A percentile compares a stretch with the other conserved stretches of the same genome.
phyloP scores from a whole-genome alignment of 1,284 basidiomycete genomes.

The Tausonia pullulans region DNA sequence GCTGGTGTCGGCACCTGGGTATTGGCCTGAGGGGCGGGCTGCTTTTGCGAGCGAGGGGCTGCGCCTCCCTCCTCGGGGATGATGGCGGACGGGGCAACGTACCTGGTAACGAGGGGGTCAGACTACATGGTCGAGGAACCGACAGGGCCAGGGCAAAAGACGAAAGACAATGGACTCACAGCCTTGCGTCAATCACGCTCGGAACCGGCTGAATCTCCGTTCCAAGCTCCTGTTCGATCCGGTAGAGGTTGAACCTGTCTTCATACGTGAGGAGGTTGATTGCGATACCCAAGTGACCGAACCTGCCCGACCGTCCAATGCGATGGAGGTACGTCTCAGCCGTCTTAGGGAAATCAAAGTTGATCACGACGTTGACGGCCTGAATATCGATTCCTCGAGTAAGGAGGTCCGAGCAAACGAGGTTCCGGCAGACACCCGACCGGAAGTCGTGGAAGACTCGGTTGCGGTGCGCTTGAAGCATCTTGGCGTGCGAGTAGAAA shows the following conservation, averaged over 20 bases:
- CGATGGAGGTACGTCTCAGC: slow-evolving; percentile 96
- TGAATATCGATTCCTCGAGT: slow-evolving; percentile 99
- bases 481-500: slow-evolving; percentile 99
- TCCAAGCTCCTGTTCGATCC: slow-evolving; percentile 95
- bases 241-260: slow-evolving; percentile 93
- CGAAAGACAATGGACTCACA: slow-evolving; percentile 28
- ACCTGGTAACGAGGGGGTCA: slow-evolving; percentile 28
- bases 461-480: slow-evolving; percentile 97
- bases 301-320: slow-evolving; percentile 93
- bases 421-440: slow-evolving; percentile 92
- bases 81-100: slow-evolving; percentile 51
- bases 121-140: too few relatives aligned
- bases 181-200: slow-evolving; percentile 75
- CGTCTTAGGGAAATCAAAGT: slow-evolving; percentile 99
- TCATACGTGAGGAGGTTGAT: slow-evolving; percentile 96
- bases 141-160: too few relatives aligned
- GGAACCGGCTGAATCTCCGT: slow-evolving; percentile 98
- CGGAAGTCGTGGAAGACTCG: slow-evolving; percentile 99
- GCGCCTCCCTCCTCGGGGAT: slow-evolving; percentile 21
- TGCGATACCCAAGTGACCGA: slow-evolving; percentile 91
- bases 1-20: not conserved
- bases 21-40: not conserved
- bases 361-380: slow-evolving; percentile 99
- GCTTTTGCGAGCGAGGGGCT: not conserved
- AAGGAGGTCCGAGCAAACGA: slow-evolving; percentile 91